Percentiles rank a stretch among this genome's conserved stretches.
phyloP scores from a whole-genome alignment of 108 stramenopile species.

The Nitzschia sp. region DNA sequence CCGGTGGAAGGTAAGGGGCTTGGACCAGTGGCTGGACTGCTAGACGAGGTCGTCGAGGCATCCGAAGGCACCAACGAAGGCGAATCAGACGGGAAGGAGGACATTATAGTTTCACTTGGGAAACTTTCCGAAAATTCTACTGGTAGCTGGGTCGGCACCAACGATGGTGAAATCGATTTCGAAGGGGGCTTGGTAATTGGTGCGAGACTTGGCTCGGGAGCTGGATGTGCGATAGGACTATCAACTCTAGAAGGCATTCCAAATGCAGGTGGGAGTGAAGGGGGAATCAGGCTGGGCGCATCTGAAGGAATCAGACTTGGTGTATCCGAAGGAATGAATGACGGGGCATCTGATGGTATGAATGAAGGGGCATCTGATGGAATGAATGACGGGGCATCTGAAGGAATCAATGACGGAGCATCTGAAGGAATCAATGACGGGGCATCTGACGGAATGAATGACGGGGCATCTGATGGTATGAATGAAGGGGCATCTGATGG shows the following conservation, averaged over 20 bases:
- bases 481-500: constrained; percentile 20
- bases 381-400: constrained; percentile 5
- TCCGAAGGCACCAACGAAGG: not conserved
- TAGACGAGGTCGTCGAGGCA: not conserved
- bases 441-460: not conserved
- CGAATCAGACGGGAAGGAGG: too few species aligned
- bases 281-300: not conserved
- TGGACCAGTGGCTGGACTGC: too few species aligned
- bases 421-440: not conserved
- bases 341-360: not conserved
- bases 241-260: not conserved
- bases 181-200: not conserved
- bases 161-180: not conserved
- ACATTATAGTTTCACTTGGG: too few species aligned
- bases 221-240: not conserved
- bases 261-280: not conserved
- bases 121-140: too few species aligned
- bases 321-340: not conserved
- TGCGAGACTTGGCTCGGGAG: not conserved
- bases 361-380: constrained; percentile 19
- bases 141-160: too few species aligned
- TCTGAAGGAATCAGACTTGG: not conserved
- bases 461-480: constrained; percentile 8
- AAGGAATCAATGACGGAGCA: not conserved
- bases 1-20: not conserved